Percentiles rank a stretch among this genome's conserved stretches.
These are phyloP conservation scores for Sporothrix mexicana DNA, from an alignment of 2,329 filamentous ascomycete genomes.

Conservation along the genomic window DNA sequence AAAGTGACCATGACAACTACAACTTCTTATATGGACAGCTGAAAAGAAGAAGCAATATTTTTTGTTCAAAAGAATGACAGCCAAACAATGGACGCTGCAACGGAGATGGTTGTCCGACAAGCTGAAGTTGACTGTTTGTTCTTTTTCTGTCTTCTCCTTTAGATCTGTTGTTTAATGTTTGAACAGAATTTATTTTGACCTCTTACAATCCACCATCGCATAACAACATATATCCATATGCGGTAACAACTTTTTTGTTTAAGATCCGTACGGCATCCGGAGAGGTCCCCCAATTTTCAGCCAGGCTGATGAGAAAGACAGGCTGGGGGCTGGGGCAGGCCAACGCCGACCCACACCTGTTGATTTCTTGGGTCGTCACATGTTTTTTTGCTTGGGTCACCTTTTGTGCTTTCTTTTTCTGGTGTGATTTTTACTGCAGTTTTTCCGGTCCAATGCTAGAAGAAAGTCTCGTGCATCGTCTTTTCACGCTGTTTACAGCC, in stretches of 20 bases:
- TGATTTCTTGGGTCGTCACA: constrained; percentile 5
- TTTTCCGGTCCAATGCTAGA: no score
- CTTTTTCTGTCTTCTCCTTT: neutral
- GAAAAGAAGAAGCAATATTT: neutral
- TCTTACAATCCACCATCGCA: no score
- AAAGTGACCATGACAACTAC: neutral
- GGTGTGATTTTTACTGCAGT: neutral
- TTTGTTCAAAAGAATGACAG: no score
- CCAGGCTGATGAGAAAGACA: neutral
- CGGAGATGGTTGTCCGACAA: neutral
- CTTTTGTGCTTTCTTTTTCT: constrained; percentile 1
- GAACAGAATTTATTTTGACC: neutral
- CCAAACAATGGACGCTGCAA: neutral
- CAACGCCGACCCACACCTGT: neutral
- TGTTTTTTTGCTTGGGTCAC: constrained; percentile 10
- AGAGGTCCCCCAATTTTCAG: neutral
- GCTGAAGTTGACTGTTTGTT: neutral
- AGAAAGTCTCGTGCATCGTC: neutral
- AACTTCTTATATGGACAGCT: neutral
- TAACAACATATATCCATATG: no score
- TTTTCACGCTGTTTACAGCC: neutral
- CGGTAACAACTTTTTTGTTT: neutral
- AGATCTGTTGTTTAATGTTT: neutral
- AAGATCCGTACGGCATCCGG: neutral
- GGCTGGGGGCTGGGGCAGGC: neutral